Percentiles rank a stretch among this genome's conserved stretches.
Evolutionary conservation across 176 grass and related monocot species (phyloP).

Genomic region (Avena sativa): DNA sequence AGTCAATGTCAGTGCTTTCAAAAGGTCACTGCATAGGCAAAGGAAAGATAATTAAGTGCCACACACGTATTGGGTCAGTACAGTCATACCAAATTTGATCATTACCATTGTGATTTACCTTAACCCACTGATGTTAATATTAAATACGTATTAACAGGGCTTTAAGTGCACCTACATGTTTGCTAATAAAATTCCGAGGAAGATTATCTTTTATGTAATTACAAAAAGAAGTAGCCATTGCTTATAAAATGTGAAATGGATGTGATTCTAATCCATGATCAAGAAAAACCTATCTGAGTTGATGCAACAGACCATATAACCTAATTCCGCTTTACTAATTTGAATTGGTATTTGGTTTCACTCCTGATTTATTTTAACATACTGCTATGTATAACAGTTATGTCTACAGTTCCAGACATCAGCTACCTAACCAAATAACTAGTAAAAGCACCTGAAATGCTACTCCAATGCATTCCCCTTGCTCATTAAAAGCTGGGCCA

Average conservation of each 20-base stretch:
- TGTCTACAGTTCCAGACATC: slow-evolving; percentile 14
- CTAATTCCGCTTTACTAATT: neutral
- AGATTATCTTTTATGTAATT: slow-evolving; percentile 6
- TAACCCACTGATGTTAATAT: slow-evolving; percentile 21
- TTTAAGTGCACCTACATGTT: neutral
- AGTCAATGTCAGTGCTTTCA: neutral
- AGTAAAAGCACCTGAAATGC: slow-evolving; percentile 95
- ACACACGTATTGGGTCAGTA: neutral
- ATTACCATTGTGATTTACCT: neutral
- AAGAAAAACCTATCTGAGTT: slow-evolving; percentile 20
- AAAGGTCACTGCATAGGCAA: neutral
- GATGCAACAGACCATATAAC: neutral
- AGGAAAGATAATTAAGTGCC: neutral
- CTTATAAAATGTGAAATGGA: slow-evolving; percentile 7
- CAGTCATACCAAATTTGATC: slow-evolving; percentile 12
- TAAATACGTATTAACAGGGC: neutral
- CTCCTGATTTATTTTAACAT: neutral
- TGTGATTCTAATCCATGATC: slow-evolving; percentile 15
- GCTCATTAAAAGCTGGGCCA: slow-evolving; percentile 96
- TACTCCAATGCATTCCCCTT: slow-evolving; percentile 96
- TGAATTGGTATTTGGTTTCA: slow-evolving; percentile 6
- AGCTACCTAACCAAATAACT: slow-evolving; percentile 19
- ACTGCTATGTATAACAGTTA: slow-evolving; percentile 22
- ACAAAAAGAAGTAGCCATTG: slow-evolving; percentile 4
- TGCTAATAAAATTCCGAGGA: slow-evolving; percentile 4